A percentile compares a stretch with the other conserved stretches of the same genome.
phyloP scores from a whole-genome alignment of 108 stramenopile genomes.

The Epipyxis sp. region DNA sequence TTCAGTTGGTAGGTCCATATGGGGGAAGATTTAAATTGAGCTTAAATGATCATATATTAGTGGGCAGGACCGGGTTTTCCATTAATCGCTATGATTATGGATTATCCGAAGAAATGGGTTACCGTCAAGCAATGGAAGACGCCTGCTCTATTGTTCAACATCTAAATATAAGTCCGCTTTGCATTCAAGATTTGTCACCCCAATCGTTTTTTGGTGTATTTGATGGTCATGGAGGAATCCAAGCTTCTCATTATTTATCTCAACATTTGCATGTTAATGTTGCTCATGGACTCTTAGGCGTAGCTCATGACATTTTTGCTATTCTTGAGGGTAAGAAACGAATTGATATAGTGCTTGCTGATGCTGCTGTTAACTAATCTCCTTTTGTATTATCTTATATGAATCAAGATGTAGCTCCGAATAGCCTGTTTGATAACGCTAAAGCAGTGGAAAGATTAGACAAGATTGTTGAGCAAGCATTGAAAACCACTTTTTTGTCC shows the following conservation, averaged over 20 bases:
- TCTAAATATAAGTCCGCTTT: slow-evolving; percentile 34
- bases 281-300: slow-evolving; percentile 63
- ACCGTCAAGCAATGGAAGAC: slow-evolving; percentile 90
- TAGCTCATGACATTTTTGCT: neutral
- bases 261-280: slow-evolving; percentile 65
- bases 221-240: slow-evolving; percentile 93
- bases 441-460: slow-evolving; percentile 27
- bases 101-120: slow-evolving; percentile 85
- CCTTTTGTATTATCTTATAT: no score
- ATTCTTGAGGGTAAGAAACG: neutral
- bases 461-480: slow-evolving; percentile 40
- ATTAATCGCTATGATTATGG: slow-evolving; percentile 95
- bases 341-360: no score
- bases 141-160: slow-evolving; percentile 37
- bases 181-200: slow-evolving; percentile 32
- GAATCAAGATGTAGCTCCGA: neutral
- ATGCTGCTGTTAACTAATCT: no score
- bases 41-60: slow-evolving; percentile 73
- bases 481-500: slow-evolving; percentile 76
- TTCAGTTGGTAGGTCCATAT: slow-evolving; percentile 46
- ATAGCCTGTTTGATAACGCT: neutral
- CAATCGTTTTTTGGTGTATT: slow-evolving; percentile 87
- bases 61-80: slow-evolving; percentile 93
- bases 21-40: slow-evolving; percentile 31
- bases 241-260: slow-evolving; percentile 78